These are phyloP conservation scores for Zanthoxylum bungeanum DNA, from an alignment of 345 rosid species.

Conservation along the genomic window DNA sequence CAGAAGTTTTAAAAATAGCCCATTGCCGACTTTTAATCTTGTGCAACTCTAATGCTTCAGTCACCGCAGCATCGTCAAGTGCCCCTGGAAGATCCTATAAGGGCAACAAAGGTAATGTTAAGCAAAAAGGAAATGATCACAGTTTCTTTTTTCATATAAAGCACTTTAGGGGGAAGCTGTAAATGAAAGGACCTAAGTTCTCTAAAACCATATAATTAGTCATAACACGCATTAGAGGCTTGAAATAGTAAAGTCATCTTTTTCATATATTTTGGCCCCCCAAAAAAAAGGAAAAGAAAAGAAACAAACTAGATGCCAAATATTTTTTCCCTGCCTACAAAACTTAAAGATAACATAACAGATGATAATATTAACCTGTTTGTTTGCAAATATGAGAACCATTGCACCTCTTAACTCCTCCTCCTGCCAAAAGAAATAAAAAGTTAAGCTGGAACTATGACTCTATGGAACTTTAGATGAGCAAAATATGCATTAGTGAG, in stretches of 20 bases:
- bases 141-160: neutral
- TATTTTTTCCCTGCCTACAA: neutral
- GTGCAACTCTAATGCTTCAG: constrained; percentile 68
- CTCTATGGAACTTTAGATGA: neutral
- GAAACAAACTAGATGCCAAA: neutral
- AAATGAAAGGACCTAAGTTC: neutral
- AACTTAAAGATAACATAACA: neutral
- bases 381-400: constrained; percentile 65
- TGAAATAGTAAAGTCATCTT: neutral
- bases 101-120: neutral
- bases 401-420: constrained; percentile 69
- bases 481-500: neutral
- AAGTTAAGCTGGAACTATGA: neutral
- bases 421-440: constrained; percentile 39
- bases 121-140: neutral
- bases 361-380: constrained; percentile 44
- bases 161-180: neutral
- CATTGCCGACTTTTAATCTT: constrained; percentile 70
- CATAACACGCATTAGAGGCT: neutral
- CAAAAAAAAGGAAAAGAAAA: neutral
- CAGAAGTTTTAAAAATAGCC: constrained; percentile 74
- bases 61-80: constrained; percentile 64
- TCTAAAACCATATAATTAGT: neutral
- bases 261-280: neutral
- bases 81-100: constrained; percentile 79